phyloP scores from a whole-genome alignment of 352 stramenopile species.

The Phytophthora hibernalis region DNA sequence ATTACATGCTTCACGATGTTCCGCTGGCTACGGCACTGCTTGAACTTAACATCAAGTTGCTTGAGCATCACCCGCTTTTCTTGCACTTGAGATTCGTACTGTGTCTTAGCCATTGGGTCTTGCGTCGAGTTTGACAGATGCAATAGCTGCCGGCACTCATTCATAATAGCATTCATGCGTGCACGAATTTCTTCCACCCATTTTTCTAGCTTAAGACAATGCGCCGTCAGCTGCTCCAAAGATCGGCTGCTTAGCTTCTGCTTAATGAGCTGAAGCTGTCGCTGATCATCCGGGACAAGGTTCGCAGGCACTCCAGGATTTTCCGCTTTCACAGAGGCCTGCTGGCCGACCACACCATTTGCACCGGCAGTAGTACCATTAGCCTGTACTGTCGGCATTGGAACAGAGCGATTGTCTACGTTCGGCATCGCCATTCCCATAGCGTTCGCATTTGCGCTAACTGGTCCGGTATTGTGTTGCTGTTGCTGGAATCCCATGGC shows the following conservation, averaged over 20 bases:
- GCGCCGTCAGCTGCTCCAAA: conserved; percentile 74
- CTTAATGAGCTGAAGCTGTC: conserved; percentile 76
- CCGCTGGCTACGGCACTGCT: conserved; percentile 78
- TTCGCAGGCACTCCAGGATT: conserved; percentile 45
- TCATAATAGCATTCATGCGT: conserved; percentile 85
- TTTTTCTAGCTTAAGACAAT: conserved; percentile 87
- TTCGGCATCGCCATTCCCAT: conserved; percentile 41
- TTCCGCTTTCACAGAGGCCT: conserved; percentile 28
- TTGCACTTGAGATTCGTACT: conserved; percentile 77
- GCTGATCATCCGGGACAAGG: conserved; percentile 70
- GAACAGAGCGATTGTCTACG: conserved; percentile 25
- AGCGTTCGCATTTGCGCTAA: conserved; percentile 24
- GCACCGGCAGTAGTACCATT: conserved; percentile 9
- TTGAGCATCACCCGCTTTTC: conserved; percentile 77
- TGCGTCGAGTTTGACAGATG: conserved; percentile 79
- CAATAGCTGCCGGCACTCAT: conserved; percentile 82
- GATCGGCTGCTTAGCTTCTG: conserved; percentile 72
- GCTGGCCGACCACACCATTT: conserved; percentile 28
- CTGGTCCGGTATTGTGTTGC: conserved; percentile 26
- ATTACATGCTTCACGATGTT: conserved; percentile 88
- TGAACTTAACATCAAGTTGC: conserved; percentile 82
- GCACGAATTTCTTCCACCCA: conserved; percentile 80
- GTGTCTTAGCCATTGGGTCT: conserved; percentile 60
- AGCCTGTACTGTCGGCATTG: conserved; percentile 13
- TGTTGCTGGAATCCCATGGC: conserved; percentile 35